A percentile compares a stretch with the other conserved stretches of the same genome.
phyloP scores from a whole-genome alignment of 257 asterid genomes.

The Agastache rugosa region DNA sequence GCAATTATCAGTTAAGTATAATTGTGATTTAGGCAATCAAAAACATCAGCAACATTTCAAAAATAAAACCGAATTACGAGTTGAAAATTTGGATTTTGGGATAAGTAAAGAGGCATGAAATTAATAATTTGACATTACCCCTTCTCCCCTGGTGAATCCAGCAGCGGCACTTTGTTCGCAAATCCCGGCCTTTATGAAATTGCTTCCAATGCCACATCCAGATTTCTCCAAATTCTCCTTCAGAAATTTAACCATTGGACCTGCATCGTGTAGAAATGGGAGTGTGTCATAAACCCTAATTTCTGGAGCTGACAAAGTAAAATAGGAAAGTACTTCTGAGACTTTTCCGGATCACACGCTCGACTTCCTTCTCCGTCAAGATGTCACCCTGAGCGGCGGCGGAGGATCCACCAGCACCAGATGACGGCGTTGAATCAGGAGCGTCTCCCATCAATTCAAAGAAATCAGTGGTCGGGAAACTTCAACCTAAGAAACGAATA shows the following conservation, averaged over 20 bases:
- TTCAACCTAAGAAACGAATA: neutral
- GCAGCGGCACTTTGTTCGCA: conserved; percentile 49
- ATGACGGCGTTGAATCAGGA: neutral
- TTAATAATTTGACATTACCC: neutral
- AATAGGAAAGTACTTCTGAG: conserved; percentile 44
- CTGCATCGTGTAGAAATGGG: conserved; percentile 44
- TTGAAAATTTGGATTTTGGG: too few species aligned
- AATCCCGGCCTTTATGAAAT: conserved; percentile 62
- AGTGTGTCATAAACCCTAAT: conserved; percentile 12
- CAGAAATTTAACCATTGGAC: conserved; percentile 75
- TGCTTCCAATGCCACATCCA: conserved; percentile 68
- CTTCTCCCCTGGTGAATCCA: conserved; percentile 56
- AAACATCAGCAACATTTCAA: too few species aligned
- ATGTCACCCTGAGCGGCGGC: conserved; percentile 33
- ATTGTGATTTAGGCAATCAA: too few species aligned
- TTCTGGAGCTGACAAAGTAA: neutral
- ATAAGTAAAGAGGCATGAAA: neutral
- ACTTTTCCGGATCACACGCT: conserved; percentile 47
- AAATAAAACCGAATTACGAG: too few species aligned
- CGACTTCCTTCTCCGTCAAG: conserved; percentile 56
- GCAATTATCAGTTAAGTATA: neutral
- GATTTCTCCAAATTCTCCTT: conserved; percentile 77
- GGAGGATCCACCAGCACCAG: conserved; percentile 1
- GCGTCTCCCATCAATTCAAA: conserved; percentile 24
- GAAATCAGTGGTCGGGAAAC: neutral